Base-by-base conservation (phyloP, 805 yeast species). In the Nakazawaea siamensis region DNA sequence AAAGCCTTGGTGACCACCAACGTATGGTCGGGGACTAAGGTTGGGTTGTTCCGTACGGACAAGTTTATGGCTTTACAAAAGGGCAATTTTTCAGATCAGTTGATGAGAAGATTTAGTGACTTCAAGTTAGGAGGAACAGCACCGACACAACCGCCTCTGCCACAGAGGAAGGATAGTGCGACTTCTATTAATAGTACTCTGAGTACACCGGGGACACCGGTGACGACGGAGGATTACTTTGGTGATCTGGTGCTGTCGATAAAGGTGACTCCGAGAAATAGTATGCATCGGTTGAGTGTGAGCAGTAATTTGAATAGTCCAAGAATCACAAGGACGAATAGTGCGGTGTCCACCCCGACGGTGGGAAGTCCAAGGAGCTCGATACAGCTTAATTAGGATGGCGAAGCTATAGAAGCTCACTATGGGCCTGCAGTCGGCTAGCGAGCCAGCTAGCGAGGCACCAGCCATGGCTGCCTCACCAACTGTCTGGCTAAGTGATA, bases 91-190 rank as follows among this genome's bases (percentile, higher is more conserved):
- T 70, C 78, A 0, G 65, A 65, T 38, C 54, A 62, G 10, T 48
- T 79, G 37, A 62, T 70, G 7, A 63, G 69, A 39, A 57, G 74
- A 37, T 49, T 73, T 27, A 64, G 70, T 31, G 70, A 68, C 35
- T 55, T 68, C 39, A 53, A 68, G 33, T 47, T 53, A 27, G 37
- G 40, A 11, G 4, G 24, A 11, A 19, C 29, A 11, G 20, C 27
- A 11, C 18, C 33, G 49, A 20, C 47, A 51, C 32, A 48, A 64
- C 33, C 46, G 56, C 31, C 58, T 3, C 29, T 25, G 49, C 52
- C 34, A 57, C 64, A 62, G n/a, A 32, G 40, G 19, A 30, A 34
- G 18, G 33, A 37, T 15, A 34, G 35, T 26, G 17, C 27, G 8
- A 19, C 24, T 3, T 28, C 35, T 6, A 19, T 29, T 11, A 3